Conservation (phyloP, 2,329 filamentous ascomycete genomes). For the Trichophyton benhamiae region DNA sequence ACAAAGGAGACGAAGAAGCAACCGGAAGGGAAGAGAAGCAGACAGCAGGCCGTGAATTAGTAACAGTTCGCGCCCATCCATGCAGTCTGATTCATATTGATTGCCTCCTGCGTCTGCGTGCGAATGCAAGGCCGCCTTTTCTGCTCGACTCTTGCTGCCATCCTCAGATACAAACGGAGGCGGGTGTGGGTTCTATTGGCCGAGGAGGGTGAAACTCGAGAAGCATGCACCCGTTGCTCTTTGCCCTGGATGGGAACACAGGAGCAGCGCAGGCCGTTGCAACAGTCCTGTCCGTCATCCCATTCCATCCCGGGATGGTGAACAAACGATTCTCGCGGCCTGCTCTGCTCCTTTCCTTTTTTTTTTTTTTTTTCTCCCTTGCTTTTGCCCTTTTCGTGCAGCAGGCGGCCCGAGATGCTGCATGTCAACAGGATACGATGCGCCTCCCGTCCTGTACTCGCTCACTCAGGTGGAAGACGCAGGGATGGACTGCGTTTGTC, state of each 20-base stretch:
- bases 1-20: neutral
- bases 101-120: neutral
- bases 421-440: neutral
- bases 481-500: neutral
- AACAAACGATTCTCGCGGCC: neutral
- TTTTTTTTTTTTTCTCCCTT: neutral
- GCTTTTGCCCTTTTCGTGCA: neutral
- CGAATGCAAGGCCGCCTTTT: neutral
- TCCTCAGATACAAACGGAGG: neutral
- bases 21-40: neutral
- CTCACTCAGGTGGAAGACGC: neutral
- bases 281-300: neutral
- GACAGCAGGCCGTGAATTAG: neutral
- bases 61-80: neutral
- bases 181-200: neutral
- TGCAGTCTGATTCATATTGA: conserved; percentile 2
- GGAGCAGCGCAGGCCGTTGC: neutral
- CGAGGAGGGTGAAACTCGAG: neutral
- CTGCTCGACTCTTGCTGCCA: neutral
- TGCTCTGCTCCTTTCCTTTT: neutral
- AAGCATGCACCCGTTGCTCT: neutral
- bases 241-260: neutral
- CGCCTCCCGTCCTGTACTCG: neutral
- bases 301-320: neutral
- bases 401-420: neutral